phyloP scores from a whole-genome alignment of 768 basidiomycete genomes.

The Hortiboletus flavorubellus region DNA sequence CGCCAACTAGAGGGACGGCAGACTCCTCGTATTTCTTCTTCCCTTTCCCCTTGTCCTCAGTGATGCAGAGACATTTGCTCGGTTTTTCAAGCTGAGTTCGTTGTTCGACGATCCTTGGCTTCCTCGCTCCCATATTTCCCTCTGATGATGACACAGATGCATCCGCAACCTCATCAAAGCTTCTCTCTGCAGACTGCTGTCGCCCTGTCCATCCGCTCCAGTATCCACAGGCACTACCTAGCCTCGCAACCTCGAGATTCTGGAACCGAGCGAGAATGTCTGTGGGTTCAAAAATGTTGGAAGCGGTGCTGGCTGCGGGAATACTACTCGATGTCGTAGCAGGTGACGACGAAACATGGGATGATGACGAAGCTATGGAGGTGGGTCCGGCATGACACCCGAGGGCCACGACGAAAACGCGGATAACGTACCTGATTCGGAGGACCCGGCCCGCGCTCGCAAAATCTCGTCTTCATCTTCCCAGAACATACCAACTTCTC shows the following conservation, averaged over 20 bases:
- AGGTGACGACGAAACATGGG: neutral
- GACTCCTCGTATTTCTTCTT: conserved; percentile 4
- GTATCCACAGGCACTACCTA: conserved; percentile 42
- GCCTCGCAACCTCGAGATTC: conserved; percentile 35
- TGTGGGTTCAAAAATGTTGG: conserved; percentile 5
- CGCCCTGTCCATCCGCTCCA: conserved; percentile 31
- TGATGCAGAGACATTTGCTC: neutral
- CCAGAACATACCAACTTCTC: conserved; percentile 23
- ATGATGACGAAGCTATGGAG: neutral
- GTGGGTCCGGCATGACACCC: neutral
- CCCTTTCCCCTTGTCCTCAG: conserved; percentile 17
- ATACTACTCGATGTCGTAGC: neutral
- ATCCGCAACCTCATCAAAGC: neutral
- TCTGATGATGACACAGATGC: neutral
- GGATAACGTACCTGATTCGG: conserved; percentile 3
- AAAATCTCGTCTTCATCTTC: conserved; percentile 25
- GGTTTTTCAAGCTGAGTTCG: conserved; percentile 12
- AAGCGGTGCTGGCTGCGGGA: neutral
- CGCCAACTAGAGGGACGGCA: neutral
- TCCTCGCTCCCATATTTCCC: neutral
- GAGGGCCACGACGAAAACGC: neutral
- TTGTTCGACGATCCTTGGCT: conserved; percentile 13
- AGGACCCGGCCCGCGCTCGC: neutral
- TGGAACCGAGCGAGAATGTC: conserved; percentile 30
- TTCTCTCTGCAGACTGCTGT: neutral